Percentiles rank a stretch among this genome's conserved stretches.
Conservation (phyloP, 768 basidiomycete species). For the Suillus lakei region DNA sequence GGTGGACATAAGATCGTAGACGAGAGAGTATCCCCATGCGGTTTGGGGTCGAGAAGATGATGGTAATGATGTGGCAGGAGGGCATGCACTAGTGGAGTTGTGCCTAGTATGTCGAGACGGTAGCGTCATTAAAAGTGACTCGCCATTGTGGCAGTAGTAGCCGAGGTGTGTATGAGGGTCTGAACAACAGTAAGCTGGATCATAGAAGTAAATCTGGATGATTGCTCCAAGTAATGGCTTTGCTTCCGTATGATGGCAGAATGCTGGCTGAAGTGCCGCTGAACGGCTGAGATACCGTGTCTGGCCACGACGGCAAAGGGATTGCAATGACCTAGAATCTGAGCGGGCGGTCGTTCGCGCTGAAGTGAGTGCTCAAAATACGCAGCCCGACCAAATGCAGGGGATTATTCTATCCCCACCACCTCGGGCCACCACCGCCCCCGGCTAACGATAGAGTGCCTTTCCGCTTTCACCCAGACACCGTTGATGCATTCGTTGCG, state of each 20-base stretch:
- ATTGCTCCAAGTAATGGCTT: neutral
- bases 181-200: neutral
- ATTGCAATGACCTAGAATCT: neutral
- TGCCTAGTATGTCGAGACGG: slow-evolving; percentile 42
- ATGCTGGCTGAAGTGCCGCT: too few species aligned
- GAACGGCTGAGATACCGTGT: neutral
- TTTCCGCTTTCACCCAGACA: too few species aligned
- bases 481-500: too few species aligned
- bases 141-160: slow-evolving; percentile 99
- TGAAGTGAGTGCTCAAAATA: too few species aligned
- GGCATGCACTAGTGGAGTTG: slow-evolving; percentile 58
- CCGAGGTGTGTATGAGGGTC: too few species aligned
- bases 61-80: slow-evolving; percentile 59
- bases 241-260: neutral
- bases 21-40: slow-evolving; percentile 84
- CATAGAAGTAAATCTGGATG: neutral
- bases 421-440: too few species aligned
- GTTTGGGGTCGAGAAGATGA: slow-evolving; percentile 45
- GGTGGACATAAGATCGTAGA: slow-evolving; percentile 74
- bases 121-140: slow-evolving; percentile 78
- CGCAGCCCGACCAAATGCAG: too few species aligned
- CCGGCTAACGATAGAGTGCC: too few species aligned
- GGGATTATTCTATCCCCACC: too few species aligned
- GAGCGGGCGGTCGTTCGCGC: neutral
- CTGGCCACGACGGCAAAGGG: neutral